Evolutionary conservation across 768 basidiomycete species (phyloP).

Genomic region (Pisolithus marmoratus): DNA sequence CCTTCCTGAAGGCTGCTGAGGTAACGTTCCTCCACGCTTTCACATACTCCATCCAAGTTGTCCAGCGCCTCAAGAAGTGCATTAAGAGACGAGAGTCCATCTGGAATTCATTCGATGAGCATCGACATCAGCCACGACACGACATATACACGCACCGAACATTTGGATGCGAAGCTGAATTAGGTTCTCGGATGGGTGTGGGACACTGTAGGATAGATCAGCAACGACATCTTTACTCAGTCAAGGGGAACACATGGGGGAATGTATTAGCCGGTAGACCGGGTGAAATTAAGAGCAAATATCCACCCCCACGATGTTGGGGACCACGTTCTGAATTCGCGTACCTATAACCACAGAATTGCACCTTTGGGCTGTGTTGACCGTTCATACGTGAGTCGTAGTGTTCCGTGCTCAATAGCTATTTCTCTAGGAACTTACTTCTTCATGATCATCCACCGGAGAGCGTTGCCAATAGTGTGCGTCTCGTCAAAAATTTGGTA

Average conservation of each 20-base stretch:
- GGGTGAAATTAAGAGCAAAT: background rate
- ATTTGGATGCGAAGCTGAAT: constrained; percentile 99
- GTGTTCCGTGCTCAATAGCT: background rate
- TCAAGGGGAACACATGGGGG: background rate
- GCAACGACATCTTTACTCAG: background rate
- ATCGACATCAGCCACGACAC: background rate
- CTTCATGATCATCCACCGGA: constrained; percentile 99
- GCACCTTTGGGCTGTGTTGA: constrained; percentile 71
- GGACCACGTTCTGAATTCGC: constrained; percentile 10
- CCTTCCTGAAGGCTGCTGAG: constrained; percentile 48
- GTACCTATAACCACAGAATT: constrained; percentile 97
- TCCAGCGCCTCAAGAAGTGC: constrained; percentile 72
- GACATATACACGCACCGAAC: constrained; percentile 70
- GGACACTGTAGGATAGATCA: constrained; percentile 30
- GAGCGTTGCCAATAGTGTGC: constrained; percentile 91
- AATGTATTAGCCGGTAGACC: background rate
- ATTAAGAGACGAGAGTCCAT: constrained; percentile 78
- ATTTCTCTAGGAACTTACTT: constrained; percentile 53
- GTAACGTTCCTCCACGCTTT: constrained; percentile 66
- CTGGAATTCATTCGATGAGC: constrained; percentile 36
- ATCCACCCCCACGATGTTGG: background rate
- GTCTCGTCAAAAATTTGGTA: constrained; percentile 92
- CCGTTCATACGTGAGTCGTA: constrained; percentile 1
- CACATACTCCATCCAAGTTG: constrained; percentile 74
- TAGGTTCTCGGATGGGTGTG: constrained; percentile 95